Conservation (phyloP, 2,329 filamentous ascomycete genomes). For the Bipolaris victoriae region DNA sequence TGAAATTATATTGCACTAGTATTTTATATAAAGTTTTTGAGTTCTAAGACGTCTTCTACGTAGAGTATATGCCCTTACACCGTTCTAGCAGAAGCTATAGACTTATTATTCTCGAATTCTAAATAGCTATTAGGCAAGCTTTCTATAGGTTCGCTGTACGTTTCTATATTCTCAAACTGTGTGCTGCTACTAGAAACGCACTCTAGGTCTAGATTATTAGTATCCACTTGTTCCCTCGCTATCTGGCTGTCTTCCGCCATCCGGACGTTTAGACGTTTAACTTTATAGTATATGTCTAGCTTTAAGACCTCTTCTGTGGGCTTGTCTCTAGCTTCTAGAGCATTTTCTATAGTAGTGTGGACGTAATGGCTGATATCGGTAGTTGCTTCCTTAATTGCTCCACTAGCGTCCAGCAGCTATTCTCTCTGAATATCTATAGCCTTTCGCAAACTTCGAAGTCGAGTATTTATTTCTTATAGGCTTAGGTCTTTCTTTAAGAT, state of each 20-base stretch:
- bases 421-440: slow-evolving; percentile 3
- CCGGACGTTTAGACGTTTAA: slow-evolving; percentile 5
- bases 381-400: slow-evolving; percentile 8
- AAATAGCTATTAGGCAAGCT: not conserved
- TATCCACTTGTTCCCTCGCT: no score
- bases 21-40: no score
- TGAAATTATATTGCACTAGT: no score
- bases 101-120: not conserved
- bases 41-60: no score
- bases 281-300: not conserved
- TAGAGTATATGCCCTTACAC: not conserved
- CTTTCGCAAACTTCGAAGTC: not conserved
- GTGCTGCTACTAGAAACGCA: no score
- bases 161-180: slow-evolving; percentile 12
- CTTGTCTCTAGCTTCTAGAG: not conserved
- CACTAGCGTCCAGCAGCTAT: slow-evolving; percentile 7
- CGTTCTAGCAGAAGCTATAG: not conserved
- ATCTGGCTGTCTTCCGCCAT: not conserved
- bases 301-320: not conserved
- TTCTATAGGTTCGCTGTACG: not conserved
- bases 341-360: not conserved
- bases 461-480: slow-evolving; percentile 14
- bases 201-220: no score
- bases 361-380: slow-evolving; percentile 8
- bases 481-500: slow-evolving; percentile 7